Evolutionary conservation across 768 basidiomycete genomes (phyloP).

Genomic region (Neoboletus magnificus): DNA sequence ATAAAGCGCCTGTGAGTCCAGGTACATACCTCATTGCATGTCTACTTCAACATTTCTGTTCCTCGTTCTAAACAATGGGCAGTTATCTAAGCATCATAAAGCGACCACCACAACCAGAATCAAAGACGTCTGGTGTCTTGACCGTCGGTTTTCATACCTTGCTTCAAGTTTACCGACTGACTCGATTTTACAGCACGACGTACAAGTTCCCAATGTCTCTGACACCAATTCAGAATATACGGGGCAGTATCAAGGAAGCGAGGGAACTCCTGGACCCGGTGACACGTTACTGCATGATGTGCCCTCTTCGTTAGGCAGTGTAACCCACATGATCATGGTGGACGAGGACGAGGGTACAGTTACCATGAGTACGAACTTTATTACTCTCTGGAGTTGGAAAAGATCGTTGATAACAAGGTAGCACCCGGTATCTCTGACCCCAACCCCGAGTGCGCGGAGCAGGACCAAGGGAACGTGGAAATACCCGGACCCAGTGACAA

Average conservation of each 20-base stretch:
- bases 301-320: not conserved
- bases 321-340: not conserved
- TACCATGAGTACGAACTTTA: not conserved
- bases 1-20: not conserved
- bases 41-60: not conserved
- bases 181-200: not conserved
- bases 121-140: not conserved
- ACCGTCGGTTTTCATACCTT: not conserved
- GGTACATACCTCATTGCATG: not conserved
- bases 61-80: not conserved
- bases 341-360: not conserved
- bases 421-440: not conserved
- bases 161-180: not conserved
- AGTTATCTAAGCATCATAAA: not conserved
- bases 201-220: not conserved
- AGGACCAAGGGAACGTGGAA: not conserved
- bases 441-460: not conserved
- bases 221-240: not conserved
- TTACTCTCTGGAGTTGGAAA: not conserved
- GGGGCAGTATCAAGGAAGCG: not conserved
- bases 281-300: not conserved
- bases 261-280: not conserved
- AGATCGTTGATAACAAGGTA: not conserved
- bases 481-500: not conserved
- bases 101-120: not conserved